These are phyloP conservation scores for Metarhizium guizhouense DNA, from an alignment of 2,329 filamentous ascomycete genomes.

Conservation along the genomic window DNA sequence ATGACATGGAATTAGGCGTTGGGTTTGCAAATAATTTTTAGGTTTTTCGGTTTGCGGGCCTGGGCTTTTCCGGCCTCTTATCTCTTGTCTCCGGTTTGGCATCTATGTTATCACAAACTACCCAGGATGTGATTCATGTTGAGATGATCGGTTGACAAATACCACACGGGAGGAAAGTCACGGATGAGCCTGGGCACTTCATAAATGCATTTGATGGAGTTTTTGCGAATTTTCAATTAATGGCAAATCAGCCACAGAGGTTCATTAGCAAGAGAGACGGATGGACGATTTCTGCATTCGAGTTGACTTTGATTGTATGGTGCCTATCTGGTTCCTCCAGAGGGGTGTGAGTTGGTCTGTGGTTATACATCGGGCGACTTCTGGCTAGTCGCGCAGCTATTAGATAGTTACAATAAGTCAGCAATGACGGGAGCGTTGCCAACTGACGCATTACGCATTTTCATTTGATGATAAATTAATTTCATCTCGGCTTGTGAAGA, in stretches of 20 bases:
- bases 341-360: neutral
- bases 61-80: neutral
- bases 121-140: neutral
- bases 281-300: neutral
- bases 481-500: neutral
- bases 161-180: neutral
- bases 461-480: neutral
- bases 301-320: neutral
- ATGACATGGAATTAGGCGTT: slow-evolving; percentile 23
- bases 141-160: neutral
- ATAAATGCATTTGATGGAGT: neutral
- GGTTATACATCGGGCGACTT: neutral
- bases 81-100: neutral
- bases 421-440: neutral
- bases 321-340: neutral
- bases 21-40: slow-evolving; percentile 10
- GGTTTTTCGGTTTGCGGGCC: neutral
- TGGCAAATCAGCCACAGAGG: neutral
- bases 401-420: neutral
- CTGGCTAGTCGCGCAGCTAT: neutral
- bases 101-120: neutral
- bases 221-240: neutral
- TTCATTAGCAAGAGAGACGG: neutral
- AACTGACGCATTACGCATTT: neutral
- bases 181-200: neutral